Percentiles rank a stretch among this genome's conserved stretches.
phyloP scores from a whole-genome alignment of 768 basidiomycete species.

The Mycena vitilis region DNA sequence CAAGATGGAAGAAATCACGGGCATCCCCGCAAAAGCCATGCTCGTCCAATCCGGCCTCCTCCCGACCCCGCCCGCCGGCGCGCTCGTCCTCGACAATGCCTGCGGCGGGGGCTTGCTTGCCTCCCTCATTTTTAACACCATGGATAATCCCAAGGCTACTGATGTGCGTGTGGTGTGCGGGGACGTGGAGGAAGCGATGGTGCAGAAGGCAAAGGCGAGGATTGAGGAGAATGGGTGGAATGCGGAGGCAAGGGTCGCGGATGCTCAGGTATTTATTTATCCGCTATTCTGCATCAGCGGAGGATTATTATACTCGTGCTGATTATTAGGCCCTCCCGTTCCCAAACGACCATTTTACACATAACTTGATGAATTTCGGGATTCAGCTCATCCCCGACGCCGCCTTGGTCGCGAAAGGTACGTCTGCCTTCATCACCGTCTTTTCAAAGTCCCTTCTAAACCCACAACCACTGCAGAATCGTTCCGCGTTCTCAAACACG shows the following conservation, averaged over 20 bases:
- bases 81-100: conserved; percentile 22
- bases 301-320: too few species aligned
- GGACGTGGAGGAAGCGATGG: conserved; percentile 4
- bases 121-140: conserved; percentile 6
- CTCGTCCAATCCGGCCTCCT: conserved; percentile 1
- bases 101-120: conserved; percentile 22
- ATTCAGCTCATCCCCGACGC: conserved; percentile 26
- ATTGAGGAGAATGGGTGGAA: conserved; percentile 15
- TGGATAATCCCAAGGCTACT: neutral
- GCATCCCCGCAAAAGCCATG: conserved; percentile 4
- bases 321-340: conserved; percentile 7
- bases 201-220: conserved; percentile 3
- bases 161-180: neutral
- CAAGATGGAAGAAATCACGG: conserved; percentile 6
- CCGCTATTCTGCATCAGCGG: too few species aligned
- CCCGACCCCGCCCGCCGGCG: neutral
- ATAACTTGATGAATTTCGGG: conserved; percentile 27
- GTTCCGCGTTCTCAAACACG: conserved; percentile 26
- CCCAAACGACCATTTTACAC: conserved; percentile 24
- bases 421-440: too few species aligned
- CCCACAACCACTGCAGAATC: conserved; percentile 4
- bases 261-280: conserved; percentile 12
- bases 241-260: conserved; percentile 7
- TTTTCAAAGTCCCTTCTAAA: neutral
- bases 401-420: neutral